These are phyloP conservation scores for Tolypocladium tropicale DNA, from an alignment of 2,329 filamentous ascomycete species.

Conservation along the genomic window DNA sequence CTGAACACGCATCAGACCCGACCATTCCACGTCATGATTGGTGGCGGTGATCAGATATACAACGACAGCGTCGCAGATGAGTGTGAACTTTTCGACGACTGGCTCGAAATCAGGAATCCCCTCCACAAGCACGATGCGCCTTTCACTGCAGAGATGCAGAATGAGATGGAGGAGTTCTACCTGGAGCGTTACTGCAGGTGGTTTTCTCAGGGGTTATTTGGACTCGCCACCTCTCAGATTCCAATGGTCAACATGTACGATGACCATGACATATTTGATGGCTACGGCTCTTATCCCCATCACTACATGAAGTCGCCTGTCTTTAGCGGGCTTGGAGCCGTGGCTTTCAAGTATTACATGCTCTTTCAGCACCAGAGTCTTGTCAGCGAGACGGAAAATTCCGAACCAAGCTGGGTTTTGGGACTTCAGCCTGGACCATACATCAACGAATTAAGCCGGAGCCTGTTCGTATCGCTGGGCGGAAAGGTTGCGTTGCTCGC, in stretches of 20 bases:
- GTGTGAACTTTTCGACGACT: conserved; percentile 68
- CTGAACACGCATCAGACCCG: conserved; percentile 82
- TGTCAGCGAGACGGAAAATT: conserved; percentile 64
- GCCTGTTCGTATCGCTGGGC: conserved; percentile 76
- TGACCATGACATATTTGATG: conserved; percentile 86
- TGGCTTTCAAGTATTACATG: conserved; percentile 98
- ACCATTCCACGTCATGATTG: conserved; percentile 97
- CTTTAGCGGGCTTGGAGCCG: conserved; percentile 77
- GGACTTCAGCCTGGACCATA: conserved; percentile 77
- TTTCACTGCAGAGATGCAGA: conserved; percentile 73
- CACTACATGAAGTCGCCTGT: conserved; percentile 86
- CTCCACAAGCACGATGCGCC: conserved; percentile 68
- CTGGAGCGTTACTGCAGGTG: conserved; percentile 82
- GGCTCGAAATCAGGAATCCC: conserved; percentile 73
- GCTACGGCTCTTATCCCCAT: conserved; percentile 87
- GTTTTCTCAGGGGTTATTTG: conserved; percentile 93
- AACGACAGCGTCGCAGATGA: conserved; percentile 76
- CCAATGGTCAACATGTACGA: conserved; percentile 99
- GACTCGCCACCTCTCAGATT: conserved; percentile 87
- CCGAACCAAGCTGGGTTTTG: conserved; percentile 87
- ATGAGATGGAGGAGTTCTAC: conserved; percentile 82
- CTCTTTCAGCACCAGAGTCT: conserved; percentile 95
- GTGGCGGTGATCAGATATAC: conserved; percentile 94
- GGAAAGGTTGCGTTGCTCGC: conserved; percentile 72
- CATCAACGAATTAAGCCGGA: conserved; percentile 77